These are phyloP conservation scores for Corylus avellana DNA, from an alignment of 306 rosid genomes.

Conservation along the genomic window DNA sequence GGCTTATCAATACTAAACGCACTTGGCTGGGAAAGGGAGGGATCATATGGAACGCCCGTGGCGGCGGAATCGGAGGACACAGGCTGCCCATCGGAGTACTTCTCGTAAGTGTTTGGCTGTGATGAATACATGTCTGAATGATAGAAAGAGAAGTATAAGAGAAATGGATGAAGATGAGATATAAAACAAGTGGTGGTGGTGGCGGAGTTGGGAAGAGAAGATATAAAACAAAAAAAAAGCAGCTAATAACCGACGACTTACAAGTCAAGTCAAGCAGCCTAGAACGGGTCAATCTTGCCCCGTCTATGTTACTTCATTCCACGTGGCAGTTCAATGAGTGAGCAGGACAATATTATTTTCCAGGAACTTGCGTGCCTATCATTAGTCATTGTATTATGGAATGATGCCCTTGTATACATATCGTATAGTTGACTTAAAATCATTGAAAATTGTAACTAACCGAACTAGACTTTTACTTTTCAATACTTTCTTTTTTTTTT, in stretches of 20 bases:
- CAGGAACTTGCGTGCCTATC: too few species aligned
- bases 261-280: not conserved
- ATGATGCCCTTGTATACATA: too few species aligned
- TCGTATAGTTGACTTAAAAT: too few species aligned
- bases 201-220: too few species aligned
- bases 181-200: not conserved
- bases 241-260: not conserved
- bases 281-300: not conserved
- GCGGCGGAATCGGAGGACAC: not conserved
- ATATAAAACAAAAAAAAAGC: too few species aligned
- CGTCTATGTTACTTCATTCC: not conserved
- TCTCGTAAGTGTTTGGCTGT: not conserved
- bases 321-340: not conserved
- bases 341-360: too few species aligned
- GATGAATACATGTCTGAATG: not conserved
- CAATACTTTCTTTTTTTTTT: too few species aligned
- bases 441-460: too few species aligned
- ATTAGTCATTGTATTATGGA: too few species aligned
- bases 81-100: not conserved
- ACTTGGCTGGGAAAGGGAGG: not conserved
- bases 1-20: not conserved
- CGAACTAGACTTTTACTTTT: too few species aligned
- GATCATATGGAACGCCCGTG: not conserved
- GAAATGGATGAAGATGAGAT: not conserved
- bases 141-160: too few species aligned